Evolutionary conservation across 768 basidiomycete genomes (phyloP), one percentile per base, ranked within the genome.

Genomic region (Termitomyces sp.): DNA sequence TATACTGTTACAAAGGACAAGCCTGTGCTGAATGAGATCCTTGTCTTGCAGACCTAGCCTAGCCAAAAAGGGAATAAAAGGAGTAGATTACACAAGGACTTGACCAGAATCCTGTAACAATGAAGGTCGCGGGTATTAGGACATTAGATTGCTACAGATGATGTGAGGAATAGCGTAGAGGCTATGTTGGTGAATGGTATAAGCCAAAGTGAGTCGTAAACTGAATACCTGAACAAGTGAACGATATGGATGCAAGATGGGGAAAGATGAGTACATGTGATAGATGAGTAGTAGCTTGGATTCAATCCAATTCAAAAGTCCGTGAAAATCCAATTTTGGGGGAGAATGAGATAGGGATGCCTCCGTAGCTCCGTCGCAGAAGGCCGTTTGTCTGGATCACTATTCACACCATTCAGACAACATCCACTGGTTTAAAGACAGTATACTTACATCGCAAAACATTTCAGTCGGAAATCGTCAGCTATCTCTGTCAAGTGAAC

Each of bases 361-460:
- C 79, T 78, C 60, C 88, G 81, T 57, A 96, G 81, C 65, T 92
- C 91, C 36, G 83, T 76, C 34, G 94, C 89, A 27, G 76, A 83
- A 2, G 94, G 90, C 36, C 94, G 87, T 62, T 91, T 84, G 53
- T 89, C 85, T 9, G 94, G 94, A 66, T 94, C 86, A 60, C 90
- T 92, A 58, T 22, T 58, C 55, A 46, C 39, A 39, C 18, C 18
- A 26, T 52, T 61, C 12, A 65, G 52, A 20, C 58, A 37, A n/a
- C 26, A 18, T 39, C 18, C 10, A 36, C 52, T 34, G 26, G 4
- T 9, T 59, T 16, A 20, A 46, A 26, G 26, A 60, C 62, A 46
- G 27, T 32, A 53, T 10, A 72, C 89, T 63, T 68, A 92, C 92
- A 92, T 86, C 4, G 92, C 88, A 67, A 98, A 94, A 72, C 97